These are phyloP conservation scores for Stachybotrys echinatus DNA, from an alignment of 2,329 filamentous ascomycete genomes.

Conservation along the genomic window DNA sequence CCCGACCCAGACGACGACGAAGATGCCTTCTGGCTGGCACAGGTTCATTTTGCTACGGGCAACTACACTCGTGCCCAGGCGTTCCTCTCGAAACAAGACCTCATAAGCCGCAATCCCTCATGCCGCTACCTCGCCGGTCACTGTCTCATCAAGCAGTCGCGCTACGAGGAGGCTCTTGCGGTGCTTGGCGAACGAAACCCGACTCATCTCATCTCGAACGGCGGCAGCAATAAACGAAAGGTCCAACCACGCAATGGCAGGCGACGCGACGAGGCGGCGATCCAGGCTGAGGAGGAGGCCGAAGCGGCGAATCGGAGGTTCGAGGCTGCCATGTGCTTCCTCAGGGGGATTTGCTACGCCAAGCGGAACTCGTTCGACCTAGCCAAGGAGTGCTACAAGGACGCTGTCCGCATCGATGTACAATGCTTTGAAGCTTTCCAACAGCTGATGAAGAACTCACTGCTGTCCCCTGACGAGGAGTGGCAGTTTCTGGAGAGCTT, in stretches of 20 bases:
- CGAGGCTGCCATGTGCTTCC: constrained; percentile 95
- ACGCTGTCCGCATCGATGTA: constrained; percentile 92
- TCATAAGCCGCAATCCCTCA: constrained; percentile 74
- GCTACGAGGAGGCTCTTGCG: constrained; percentile 81
- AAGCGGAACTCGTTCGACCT: constrained; percentile 97
- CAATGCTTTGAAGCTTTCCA: constrained; percentile 98
- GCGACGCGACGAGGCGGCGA: constrained; percentile 27
- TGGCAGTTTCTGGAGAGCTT: constrained; percentile 84
- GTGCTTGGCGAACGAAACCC: constrained; percentile 91
- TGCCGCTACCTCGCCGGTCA: constrained; percentile 92
- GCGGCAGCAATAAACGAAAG: constrained; percentile 32
- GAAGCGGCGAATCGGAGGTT: constrained; percentile 74
- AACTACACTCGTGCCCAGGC: constrained; percentile 91
- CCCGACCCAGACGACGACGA: constrained; percentile 69
- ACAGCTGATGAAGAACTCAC: constrained; percentile 92
- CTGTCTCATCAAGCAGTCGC: constrained; percentile 87
- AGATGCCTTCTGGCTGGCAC: constrained; percentile 96
- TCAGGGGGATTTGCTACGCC: constrained; percentile 88
- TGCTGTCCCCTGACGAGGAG: constrained; percentile 86
- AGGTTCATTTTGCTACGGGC: constrained; percentile 91
- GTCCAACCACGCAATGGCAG: constrained; percentile 26
- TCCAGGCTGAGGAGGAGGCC: constrained; percentile 38
- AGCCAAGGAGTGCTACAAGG: constrained; percentile 97
- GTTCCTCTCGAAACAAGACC: constrained; percentile 77
- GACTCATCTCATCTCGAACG: constrained; percentile 72